These are phyloP conservation scores for Ceratocystiopsis sp. DNA, from an alignment of 2,329 filamentous ascomycete genomes.

Conservation along the genomic window DNA sequence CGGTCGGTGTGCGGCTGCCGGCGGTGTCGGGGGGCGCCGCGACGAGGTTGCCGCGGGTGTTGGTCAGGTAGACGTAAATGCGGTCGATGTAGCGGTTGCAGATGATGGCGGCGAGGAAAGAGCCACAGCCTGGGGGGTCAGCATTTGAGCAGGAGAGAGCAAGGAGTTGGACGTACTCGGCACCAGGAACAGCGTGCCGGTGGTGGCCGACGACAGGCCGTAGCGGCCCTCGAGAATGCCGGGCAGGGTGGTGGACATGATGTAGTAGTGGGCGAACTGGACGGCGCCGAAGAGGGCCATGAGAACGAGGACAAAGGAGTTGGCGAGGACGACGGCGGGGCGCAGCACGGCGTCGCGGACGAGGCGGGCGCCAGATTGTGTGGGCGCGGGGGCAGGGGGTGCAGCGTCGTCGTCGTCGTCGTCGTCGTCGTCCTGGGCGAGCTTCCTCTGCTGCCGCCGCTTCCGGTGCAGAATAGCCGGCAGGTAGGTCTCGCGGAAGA, in stretches of 20 bases:
- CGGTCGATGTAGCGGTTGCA: constrained; percentile 34
- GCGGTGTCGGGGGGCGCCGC: neutral
- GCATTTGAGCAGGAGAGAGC: neutral
- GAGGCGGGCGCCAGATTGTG: constrained; percentile 29
- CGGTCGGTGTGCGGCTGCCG: no score
- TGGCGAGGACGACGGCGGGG: constrained; percentile 28
- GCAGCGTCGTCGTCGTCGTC: constrained; percentile 8
- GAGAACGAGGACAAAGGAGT: constrained; percentile 25
- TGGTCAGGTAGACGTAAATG: constrained; percentile 31
- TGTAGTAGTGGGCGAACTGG: constrained; percentile 34
- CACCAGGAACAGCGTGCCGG: constrained; percentile 34
- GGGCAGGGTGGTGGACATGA: constrained; percentile 35
- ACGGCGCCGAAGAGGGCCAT: constrained; percentile 29
- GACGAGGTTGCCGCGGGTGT: constrained; percentile 9
- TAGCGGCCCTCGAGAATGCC: constrained; percentile 31
- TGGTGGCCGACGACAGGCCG: constrained; percentile 29
- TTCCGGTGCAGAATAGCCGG: constrained; percentile 30
- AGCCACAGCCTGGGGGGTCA: constrained; percentile 26
- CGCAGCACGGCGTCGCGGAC: constrained; percentile 27
- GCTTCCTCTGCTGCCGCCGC: constrained; percentile 14
- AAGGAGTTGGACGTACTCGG: constrained; percentile 27
- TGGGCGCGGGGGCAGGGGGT: constrained; percentile 11
- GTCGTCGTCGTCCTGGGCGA: constrained; percentile 11
- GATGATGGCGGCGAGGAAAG: constrained; percentile 26
- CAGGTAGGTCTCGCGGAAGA: constrained; percentile 20